Percentiles rank a stretch among this genome's conserved stretches.
Conservation (phyloP, 2,329 filamentous ascomycete species). For the Pseudogymnoascus sp. region DNA sequence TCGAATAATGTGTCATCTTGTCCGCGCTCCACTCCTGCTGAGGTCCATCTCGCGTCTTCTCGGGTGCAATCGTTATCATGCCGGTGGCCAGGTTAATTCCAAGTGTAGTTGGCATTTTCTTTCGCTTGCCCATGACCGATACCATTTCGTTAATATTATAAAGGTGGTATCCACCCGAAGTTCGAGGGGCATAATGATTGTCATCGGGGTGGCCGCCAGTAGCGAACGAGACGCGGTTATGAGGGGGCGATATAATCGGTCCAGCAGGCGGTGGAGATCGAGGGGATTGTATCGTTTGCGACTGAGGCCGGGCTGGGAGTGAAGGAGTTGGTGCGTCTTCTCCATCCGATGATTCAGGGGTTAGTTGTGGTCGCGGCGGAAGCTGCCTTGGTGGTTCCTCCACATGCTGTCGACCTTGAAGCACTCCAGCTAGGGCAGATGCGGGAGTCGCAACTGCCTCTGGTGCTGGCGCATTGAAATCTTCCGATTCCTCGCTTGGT, state of each 20-base stretch:
- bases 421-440: slow-evolving; percentile 46
- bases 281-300: slow-evolving; percentile 38
- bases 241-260: slow-evolving; percentile 43
- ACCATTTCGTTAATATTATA: slow-evolving; percentile 98
- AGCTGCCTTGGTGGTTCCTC: slow-evolving; percentile 40
- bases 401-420: slow-evolving; percentile 33
- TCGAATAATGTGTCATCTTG: slow-evolving; percentile 93
- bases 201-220: slow-evolving; percentile 30
- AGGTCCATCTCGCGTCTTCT: slow-evolving; percentile 72
- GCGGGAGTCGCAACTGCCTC: slow-evolving; percentile 23
- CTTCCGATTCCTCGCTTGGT: not conserved
- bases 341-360: slow-evolving; percentile 62
- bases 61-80: slow-evolving; percentile 82
- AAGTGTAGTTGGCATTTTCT: slow-evolving; percentile 96
- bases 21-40: slow-evolving; percentile 91
- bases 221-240: slow-evolving; percentile 39
- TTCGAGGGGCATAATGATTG: slow-evolving; percentile 38
- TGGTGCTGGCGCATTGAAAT: slow-evolving; percentile 7
- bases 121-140: slow-evolving; percentile 91
- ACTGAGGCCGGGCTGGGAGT: slow-evolving; percentile 55
- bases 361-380: slow-evolving; percentile 46
- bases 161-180: slow-evolving; percentile 79
- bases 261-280: slow-evolving; percentile 37
- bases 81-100: slow-evolving; percentile 89
- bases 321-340: slow-evolving; percentile 51